These are phyloP conservation scores for Penicillium sp. DNA, from an alignment of 2,329 filamentous ascomycete species.

Conservation along the genomic window DNA sequence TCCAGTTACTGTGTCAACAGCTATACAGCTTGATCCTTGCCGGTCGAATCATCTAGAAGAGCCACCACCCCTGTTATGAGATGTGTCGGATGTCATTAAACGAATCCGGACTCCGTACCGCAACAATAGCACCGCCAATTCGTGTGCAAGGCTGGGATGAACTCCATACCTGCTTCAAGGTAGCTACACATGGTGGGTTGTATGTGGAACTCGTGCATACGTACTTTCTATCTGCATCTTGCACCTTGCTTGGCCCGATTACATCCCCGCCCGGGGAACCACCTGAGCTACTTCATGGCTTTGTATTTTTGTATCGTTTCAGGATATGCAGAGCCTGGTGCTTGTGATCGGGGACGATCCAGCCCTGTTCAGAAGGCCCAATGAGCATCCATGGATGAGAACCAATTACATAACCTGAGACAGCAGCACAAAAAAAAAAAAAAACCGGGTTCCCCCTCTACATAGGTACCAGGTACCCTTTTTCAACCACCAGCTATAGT, in stretches of 20 bases:
- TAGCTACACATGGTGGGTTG: constrained; percentile 3
- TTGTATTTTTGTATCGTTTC: constrained; percentile 1
- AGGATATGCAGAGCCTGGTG: background rate
- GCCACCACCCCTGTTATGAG: background rate
- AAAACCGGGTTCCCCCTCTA: background rate
- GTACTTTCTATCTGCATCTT: constrained; percentile 1
- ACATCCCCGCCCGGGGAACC: constrained; percentile 1
- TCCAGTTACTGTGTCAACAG: constrained; percentile 4
- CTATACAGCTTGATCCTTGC: constrained; percentile 4
- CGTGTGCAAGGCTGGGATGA: background rate
- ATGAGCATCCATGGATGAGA: background rate
- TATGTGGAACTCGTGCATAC: background rate
- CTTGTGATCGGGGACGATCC: background rate
- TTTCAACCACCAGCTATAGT: background rate
- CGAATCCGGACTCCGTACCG: background rate
- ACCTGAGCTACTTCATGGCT: background rate
- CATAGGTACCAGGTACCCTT: background rate
- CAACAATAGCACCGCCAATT: background rate
- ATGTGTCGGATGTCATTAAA: background rate
- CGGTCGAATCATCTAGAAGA: background rate
- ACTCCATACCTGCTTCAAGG: background rate
- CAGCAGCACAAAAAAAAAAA: too few species aligned
- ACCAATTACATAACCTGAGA: background rate
- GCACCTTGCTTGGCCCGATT: constrained; percentile 7
- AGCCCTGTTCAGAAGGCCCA: background rate